Evolutionary conservation across 306 rosid species (phyloP), one percentile per base, ranked within the genome.

Genomic region (Notholithocarpus densiflorus): DNA sequence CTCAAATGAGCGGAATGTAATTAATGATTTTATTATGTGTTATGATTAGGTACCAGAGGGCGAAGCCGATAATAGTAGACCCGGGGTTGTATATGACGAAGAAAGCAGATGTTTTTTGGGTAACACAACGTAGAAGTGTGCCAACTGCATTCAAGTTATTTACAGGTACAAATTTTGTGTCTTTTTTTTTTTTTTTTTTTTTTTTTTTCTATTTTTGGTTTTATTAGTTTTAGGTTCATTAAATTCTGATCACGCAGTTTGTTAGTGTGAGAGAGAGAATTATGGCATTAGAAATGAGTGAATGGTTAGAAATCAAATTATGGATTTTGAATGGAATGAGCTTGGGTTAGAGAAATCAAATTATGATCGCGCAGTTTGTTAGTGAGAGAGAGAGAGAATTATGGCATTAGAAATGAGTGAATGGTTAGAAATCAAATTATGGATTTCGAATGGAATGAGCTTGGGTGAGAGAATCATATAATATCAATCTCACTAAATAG

Each of bases 121-220:
- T 90, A 74, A 93, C 99, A 5, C 98, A 96, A 88, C 64, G 91
- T 73, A 88, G 99, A 81, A 96, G 99, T 86, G 90, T 92, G 83
- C 99, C 99, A 37, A 93, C 99, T 18, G 98, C 99, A 34, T 96
- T 96, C 88, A 96, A 93, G 84, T 96, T 96, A 72, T 96, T 96
- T 76, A 96, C 99, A 81, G 98, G 98, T 93, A 76, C 74, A 76
- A 43, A 70, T 45, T 60, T 73, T 55, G 45, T 19, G 54, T 78
- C 72, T 15, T 75, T 60, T n/a, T n/a, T n/a, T n/a, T n/a, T n/a
- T n/a, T n/a, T n/a, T n/a, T n/a, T n/a, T n/a, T n/a, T n/a, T n/a
- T n/a, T n/a, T n/a, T n/a, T n/a, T 76, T 17, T 66, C 60, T 80
- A 15, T 53, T 86, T 68, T 43, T 71, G 73, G 55, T 32, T 45